phyloP scores from a whole-genome alignment of 371 early-diverging fungal species.

The Mucor irregularis region DNA sequence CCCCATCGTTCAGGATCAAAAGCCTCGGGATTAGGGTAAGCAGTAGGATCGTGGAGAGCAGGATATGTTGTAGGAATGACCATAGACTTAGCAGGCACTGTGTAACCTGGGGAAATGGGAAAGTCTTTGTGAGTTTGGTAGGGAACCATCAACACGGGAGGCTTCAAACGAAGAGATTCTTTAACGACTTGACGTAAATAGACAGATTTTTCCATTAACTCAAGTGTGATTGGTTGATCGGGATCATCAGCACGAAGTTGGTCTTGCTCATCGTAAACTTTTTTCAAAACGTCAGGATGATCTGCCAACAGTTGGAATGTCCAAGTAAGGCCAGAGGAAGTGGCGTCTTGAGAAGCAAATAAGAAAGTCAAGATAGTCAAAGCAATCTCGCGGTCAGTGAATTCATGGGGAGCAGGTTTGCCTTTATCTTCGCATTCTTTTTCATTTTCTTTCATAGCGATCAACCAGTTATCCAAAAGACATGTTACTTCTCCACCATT shows the following conservation, averaged over 20 bases:
- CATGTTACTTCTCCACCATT: conserved; percentile 31
- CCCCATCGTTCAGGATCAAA: conserved; percentile 46
- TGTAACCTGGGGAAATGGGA: conserved; percentile 42
- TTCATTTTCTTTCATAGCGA: conserved; percentile 42
- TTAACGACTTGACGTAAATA: conserved; percentile 55
- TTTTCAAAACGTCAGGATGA: conserved; percentile 48
- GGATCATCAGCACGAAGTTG: conserved; percentile 34
- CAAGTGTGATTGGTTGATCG: conserved; percentile 32
- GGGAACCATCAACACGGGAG: conserved; percentile 57
- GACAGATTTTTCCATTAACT: conserved; percentile 42
- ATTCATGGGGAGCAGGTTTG: conserved; percentile 46
- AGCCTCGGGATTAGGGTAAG: conserved; percentile 39
- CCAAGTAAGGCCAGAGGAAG: conserved; percentile 56
- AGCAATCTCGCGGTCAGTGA: conserved; percentile 49
- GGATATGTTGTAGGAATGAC: conserved; percentile 44
- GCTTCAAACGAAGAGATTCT: conserved; percentile 50
- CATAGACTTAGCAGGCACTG: conserved; percentile 42
- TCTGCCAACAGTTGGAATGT: conserved; percentile 53
- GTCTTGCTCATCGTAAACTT: conserved; percentile 45
- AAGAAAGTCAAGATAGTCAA: conserved; percentile 52
- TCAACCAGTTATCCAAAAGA: conserved; percentile 54
- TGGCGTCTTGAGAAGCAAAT: conserved; percentile 57
- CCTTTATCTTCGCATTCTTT: conserved; percentile 29
- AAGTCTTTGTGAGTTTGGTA: conserved; percentile 50
- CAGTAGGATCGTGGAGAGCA: conserved; percentile 39